Percentiles rank a stretch among this genome's conserved stretches.
These are phyloP conservation scores for Coffea eugenioides DNA, from an alignment of 257 asterid species.

Conservation along the genomic window DNA sequence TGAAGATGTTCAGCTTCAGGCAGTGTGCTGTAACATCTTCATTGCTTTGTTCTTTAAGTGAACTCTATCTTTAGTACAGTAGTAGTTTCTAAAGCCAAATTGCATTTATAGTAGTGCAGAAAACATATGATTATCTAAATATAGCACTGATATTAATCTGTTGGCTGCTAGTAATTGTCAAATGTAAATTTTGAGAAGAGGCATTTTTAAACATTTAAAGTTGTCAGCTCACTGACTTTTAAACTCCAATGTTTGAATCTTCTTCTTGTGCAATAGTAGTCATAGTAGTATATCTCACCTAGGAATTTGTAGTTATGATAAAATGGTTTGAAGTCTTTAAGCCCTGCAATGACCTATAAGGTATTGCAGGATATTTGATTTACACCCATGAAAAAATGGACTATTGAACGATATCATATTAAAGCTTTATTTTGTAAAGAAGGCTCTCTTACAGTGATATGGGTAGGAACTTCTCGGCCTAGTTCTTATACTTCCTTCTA, in stretches of 20 bases:
- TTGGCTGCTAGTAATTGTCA: neutral
- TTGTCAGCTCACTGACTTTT: neutral
- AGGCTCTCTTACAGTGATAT: neutral
- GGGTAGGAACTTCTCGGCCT: neutral
- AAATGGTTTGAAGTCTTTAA: neutral
- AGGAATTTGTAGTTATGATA: neutral
- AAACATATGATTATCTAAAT: neutral
- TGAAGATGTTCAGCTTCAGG: neutral
- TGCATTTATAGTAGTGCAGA: neutral
- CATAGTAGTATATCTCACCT: neutral
- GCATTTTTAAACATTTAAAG: neutral
- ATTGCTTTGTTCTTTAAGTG: neutral
- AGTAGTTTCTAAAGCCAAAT: neutral
- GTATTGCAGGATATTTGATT: too few relatives aligned
- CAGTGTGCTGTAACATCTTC: neutral
- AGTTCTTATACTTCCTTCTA: too few relatives aligned
- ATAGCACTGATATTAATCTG: neutral
- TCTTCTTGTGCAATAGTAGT: neutral
- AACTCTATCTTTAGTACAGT: neutral
- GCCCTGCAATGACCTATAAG: too few relatives aligned
- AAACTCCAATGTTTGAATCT: neutral
- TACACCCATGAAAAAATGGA: too few relatives aligned
- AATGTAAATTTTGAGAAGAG: neutral
- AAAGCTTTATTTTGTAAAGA: neutral
- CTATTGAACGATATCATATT: too few relatives aligned